phyloP scores from a whole-genome alignment of 2,329 filamentous ascomycete species.

The Tolypocladium ophioglossoides region DNA sequence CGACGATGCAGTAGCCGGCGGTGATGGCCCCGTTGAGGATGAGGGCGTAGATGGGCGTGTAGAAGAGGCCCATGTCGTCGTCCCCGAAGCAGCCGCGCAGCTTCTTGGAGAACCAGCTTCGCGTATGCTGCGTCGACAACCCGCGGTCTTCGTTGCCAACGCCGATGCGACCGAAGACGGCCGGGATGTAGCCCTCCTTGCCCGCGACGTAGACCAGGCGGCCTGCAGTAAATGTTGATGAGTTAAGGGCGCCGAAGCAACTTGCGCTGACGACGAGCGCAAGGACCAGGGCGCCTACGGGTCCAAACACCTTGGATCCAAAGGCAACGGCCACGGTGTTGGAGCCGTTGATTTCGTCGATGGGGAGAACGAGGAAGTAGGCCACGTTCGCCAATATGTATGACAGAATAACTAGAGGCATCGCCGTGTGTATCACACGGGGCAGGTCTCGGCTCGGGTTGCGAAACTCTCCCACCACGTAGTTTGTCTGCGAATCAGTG shows the following conservation, averaged over 20 bases:
- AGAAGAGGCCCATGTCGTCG: constrained; percentile 70
- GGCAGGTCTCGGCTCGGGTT: constrained; percentile 85
- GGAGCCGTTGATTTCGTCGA: constrained; percentile 67
- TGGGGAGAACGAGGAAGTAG: constrained; percentile 88
- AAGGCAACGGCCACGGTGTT: constrained; percentile 97
- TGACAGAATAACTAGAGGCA: constrained; percentile 83
- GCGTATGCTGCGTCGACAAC: constrained; percentile 34
- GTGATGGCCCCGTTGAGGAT: constrained; percentile 69
- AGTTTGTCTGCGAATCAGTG: constrained; percentile 62
- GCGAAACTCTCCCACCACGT: constrained; percentile 93
- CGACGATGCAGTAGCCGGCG: constrained; percentile 66
- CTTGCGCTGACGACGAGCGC: constrained; percentile 83
- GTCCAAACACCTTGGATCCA: constrained; percentile 80
- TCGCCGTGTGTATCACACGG: constrained; percentile 89
- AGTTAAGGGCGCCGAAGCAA: constrained; percentile 92
- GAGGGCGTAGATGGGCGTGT: constrained; percentile 89
- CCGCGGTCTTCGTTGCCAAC: constrained; percentile 37
- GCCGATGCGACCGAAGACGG: constrained; percentile 74
- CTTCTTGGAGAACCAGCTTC: constrained; percentile 46
- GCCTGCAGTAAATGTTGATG: constrained; percentile 85
- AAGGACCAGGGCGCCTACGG: constrained; percentile 69
- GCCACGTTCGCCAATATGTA: constrained; percentile 87
- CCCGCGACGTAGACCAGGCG: constrained; percentile 88
- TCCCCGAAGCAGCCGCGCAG: constrained; percentile 61
- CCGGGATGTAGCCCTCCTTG: constrained; percentile 87